Base-by-base conservation (phyloP, 148 eudicot genomes). In the Heliamphora exappendiculata region DNA sequence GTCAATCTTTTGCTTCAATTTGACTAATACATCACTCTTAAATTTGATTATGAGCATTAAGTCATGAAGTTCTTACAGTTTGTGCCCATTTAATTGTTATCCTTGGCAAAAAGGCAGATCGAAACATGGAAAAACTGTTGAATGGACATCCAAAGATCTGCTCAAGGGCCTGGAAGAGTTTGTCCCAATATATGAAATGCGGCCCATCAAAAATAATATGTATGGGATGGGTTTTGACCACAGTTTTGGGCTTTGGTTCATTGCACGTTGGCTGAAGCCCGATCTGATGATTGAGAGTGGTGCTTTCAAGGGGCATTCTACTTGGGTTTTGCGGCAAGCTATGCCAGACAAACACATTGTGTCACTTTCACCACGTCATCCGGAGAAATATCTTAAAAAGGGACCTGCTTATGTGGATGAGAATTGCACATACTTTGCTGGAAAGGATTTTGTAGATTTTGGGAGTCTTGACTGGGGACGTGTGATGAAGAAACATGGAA, bases 221-320 rank as follows among this genome's bases (percentile, higher is more conserved):
- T 92, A 78, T 78, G 97, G 98, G 69, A 92, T 95, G 98, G 98
- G 98, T 80, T 95, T 95, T 70, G 98, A 95, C 84, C 98, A 95
- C 86, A 95, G 97, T 81, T 95, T 95, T 78, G 98, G 97, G 71
- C 96, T 95, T 58, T 95, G 98, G 98, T 95, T 95, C 82, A 86
- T 95, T 47, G 79, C 97, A 2, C 87, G 87, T 42, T 91, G 97
- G 98, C 84, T 95, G 78, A 88, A 91, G 82, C 98, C 98, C 64
- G 96, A 95, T 69, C 81, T 92, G 73, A 89, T 92, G 98, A 89
- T 95, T 62, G 98, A 95, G 83, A 95, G 98, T 80, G 98, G 97
- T 72, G 98, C 97, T 76, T 95, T 95, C 67, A 92, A 95, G 84
- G 97, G 98, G 72, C 98, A 95, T 82, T 95, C 98, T 1, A 95